Evolutionary conservation across 129 eudicot species (phyloP).

Genomic region (Logfia minima): DNA sequence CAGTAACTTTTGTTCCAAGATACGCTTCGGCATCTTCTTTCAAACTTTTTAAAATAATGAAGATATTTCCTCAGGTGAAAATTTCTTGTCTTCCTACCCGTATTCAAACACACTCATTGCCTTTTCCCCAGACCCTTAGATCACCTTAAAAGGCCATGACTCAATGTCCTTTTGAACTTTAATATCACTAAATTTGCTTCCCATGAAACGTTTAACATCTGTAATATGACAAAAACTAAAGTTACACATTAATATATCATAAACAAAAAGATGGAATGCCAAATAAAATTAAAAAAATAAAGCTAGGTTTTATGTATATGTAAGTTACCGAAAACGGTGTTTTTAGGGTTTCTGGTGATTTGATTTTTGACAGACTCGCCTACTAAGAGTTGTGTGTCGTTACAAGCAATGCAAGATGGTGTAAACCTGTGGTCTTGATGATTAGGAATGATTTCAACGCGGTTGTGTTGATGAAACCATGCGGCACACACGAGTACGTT

Average conservation of each 20-base stretch:
- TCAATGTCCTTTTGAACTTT: slow-evolving; percentile 10
- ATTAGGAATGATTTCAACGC: slow-evolving; percentile 19
- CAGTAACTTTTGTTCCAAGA: slow-evolving; percentile 14
- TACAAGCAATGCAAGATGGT: slow-evolving; percentile 16
- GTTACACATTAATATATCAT: no score
- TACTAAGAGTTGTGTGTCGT: background rate
- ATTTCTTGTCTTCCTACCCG: background rate
- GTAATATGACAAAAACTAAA: no score
- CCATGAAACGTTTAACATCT: slow-evolving; percentile 29
- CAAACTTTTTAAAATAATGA: background rate
- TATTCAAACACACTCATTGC: background rate
- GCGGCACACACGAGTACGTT: slow-evolving; percentile 7
- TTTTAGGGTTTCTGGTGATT: slow-evolving; percentile 23
- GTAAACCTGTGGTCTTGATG: slow-evolving; percentile 18
- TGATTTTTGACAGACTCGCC: slow-evolving; percentile 24
- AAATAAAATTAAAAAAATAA: no score
- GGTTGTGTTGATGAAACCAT: background rate
- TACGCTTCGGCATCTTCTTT: slow-evolving; percentile 21
- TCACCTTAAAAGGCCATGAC: slow-evolving; percentile 23
- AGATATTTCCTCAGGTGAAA: slow-evolving; percentile 25
- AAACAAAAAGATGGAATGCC: no score
- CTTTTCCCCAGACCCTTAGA: background rate
- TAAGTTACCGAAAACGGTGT: slow-evolving; percentile 19
- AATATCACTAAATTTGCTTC: slow-evolving; percentile 13
- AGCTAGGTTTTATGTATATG: no score